These are phyloP conservation scores for Candida anutae DNA, from an alignment of 1,139 yeast genomes.

Conservation along the genomic window DNA sequence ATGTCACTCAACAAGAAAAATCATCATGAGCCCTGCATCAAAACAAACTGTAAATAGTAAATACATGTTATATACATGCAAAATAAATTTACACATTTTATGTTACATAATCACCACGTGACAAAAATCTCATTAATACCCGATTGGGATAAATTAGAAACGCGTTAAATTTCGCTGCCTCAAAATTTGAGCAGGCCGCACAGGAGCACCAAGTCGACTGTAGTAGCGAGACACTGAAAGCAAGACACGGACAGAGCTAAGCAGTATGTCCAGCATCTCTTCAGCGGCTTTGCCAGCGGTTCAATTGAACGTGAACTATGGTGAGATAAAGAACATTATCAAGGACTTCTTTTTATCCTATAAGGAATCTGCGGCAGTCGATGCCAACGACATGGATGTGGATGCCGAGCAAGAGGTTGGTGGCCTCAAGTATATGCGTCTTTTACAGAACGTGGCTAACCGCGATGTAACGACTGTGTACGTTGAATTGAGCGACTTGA, in stretches of 20 bases:
- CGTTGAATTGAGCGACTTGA: slow-evolving; percentile 81
- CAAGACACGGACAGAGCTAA: no score
- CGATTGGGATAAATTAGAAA: no score
- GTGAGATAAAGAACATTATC: slow-evolving; percentile 42
- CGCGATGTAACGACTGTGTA: slow-evolving; percentile 62
- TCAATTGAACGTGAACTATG: slow-evolving; percentile 57
- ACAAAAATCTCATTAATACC: no score
- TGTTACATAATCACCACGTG: no score
- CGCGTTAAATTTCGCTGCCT: slow-evolving; percentile 1
- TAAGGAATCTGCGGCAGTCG: slow-evolving; percentile 31
- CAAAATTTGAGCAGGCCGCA: no score
- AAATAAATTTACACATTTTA: no score
- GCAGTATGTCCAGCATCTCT: slow-evolving; percentile 13
- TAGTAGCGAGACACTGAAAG: no score
- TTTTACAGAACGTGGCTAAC: slow-evolving; percentile 79
- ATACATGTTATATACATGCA: no score
- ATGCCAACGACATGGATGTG: slow-evolving; percentile 13
- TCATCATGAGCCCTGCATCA: no score
- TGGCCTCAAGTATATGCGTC: slow-evolving; percentile 69
- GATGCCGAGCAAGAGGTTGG: slow-evolving; percentile 6
- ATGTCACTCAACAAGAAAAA: no score
- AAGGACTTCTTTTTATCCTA: slow-evolving; percentile 55
- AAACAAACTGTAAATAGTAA: no score
- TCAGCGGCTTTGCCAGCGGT: slow-evolving; percentile 44
- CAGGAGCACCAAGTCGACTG: no score